Base-by-base conservation (phyloP, 768 basidiomycete species). In the Kwoniella sp. region DNA sequence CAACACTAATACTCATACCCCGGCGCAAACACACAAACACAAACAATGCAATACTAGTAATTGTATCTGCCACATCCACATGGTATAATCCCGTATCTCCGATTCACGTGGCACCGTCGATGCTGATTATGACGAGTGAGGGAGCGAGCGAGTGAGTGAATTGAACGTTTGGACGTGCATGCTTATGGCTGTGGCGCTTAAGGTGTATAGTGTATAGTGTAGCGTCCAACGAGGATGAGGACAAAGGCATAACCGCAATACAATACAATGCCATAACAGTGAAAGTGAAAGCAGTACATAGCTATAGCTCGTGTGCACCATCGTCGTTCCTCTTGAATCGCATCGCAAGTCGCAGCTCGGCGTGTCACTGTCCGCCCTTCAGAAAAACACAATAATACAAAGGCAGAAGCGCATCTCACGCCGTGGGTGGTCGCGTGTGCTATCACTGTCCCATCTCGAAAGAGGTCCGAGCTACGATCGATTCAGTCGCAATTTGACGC, bases 241-340 rank as follows among this genome's bases (percentile, higher is more conserved):
- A 44, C 40, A 44, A 44, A 44, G 40, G 40, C 40, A 44, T 44
- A 44, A 44, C 17, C n/a, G n/a, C n/a, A n/a, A n/a, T n/a, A n/a
- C n/a, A n/a, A n/a, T n/a, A n/a, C n/a, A n/a, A n/a, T n/a, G n/a
- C n/a, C n/a, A n/a, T n/a, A n/a, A n/a, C n/a, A n/a, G n/a, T n/a
- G n/a, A n/a, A n/a, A n/a, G n/a, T n/a, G n/a, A n/a, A 44, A 10
- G 17, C 40, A 19, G 10, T 4, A 44, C 17, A 44, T 15, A 44
- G 40, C 40, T n/a, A n/a, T n/a, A n/a, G n/a, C n/a, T n/a, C n/a
- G n/a, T n/a, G n/a, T n/a, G n/a, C n/a, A n/a, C n/a, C n/a, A n/a
- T n/a, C n/a, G n/a, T n/a, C n/a, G n/a, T n/a, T n/a, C n/a, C n/a
- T n/a, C n/a, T n/a, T n/a, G n/a, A n/a, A 33, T 13, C 33, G 33